These are phyloP conservation scores for Citrus mangshanensis DNA, from an alignment of 345 rosid genomes.

Conservation along the genomic window DNA sequence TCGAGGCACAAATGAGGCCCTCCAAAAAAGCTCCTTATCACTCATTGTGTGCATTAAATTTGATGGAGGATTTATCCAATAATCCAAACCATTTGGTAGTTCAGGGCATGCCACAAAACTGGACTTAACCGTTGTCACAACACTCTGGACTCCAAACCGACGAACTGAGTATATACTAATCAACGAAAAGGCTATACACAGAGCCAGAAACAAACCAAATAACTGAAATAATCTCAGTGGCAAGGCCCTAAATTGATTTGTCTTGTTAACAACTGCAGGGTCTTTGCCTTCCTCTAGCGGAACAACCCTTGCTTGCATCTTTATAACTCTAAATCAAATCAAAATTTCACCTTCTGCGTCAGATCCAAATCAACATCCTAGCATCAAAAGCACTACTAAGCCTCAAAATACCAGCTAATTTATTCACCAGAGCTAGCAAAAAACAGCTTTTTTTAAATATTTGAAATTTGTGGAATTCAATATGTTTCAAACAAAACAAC, in stretches of 20 bases:
- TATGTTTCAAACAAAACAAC: not conserved
- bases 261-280: constrained; percentile 30
- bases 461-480: not conserved
- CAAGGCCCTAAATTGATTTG: constrained; percentile 45
- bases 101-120: constrained; percentile 49
- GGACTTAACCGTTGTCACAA: constrained; percentile 42
- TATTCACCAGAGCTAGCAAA: not conserved
- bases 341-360: constrained; percentile 17
- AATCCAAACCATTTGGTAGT: constrained; percentile 36
- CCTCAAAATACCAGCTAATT: not conserved
- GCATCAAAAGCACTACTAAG: not conserved
- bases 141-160: constrained; percentile 51
- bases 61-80: constrained; percentile 60
- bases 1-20: constrained; percentile 72
- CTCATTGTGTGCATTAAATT: constrained; percentile 67
- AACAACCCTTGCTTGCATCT: constrained; percentile 59
- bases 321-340: constrained; percentile 1
- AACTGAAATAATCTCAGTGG: constrained; percentile 53
- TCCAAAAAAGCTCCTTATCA: constrained; percentile 80
- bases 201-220: constrained; percentile 46
- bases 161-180: constrained; percentile 67
- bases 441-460: not conserved
- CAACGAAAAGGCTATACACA: constrained; percentile 55
- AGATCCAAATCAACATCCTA: constrained; percentile 13
- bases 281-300: constrained; percentile 75